Base-by-base conservation (phyloP, 352 stramenopile species). In the Phytophthora meadii region DNA sequence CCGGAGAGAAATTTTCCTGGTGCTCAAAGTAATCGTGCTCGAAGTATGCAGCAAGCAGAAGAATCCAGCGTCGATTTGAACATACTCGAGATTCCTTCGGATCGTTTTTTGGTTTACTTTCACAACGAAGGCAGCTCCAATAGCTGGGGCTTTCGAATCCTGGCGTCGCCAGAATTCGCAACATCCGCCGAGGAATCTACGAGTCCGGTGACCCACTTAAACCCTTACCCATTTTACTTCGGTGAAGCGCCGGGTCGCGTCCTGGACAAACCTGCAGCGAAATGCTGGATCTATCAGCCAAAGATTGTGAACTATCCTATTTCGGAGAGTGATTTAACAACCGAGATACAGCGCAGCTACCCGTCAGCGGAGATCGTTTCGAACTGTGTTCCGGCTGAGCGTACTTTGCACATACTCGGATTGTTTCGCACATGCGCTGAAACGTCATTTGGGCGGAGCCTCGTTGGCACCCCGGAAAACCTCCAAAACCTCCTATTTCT, bases 61-160 rank as follows among this genome's bases (percentile, higher is more conserved):
- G 57, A 47, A 24, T 34, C 39, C 12, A 56, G 51, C n/a, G 19
- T 70, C 12, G 54, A 61, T 14, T 46, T 56, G 56, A 75, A 66
- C 52, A 69, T 55, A 48, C 56, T 92, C 12, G 84, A 93, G 30
- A 88, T 95, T 30, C 73, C 76, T 4, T 77, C 72, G 4, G 87
- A 93, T 65, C 72, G 73, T 3, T 91, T 92, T 68, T 62, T 93
- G 39, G 78, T 94, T 10, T 90, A 92, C 52, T 89, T 93, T 37
- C 84, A 86, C 37, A 86, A 87, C 22, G 77, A 81, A 54, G 74
- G 70, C 5, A 70, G 64, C 5, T 78, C 82, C 2, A 76, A 68
- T n/a, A 70, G 72, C 6, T 94, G 86, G 86, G 86, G 85, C 25
- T 92, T 92, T 56, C 78, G 86, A 3, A 63, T 92, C 9, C 44